Evolutionary conservation across 2,329 filamentous ascomycete species (phyloP).

Genomic region (Hymenoscyphus fraxineus): DNA sequence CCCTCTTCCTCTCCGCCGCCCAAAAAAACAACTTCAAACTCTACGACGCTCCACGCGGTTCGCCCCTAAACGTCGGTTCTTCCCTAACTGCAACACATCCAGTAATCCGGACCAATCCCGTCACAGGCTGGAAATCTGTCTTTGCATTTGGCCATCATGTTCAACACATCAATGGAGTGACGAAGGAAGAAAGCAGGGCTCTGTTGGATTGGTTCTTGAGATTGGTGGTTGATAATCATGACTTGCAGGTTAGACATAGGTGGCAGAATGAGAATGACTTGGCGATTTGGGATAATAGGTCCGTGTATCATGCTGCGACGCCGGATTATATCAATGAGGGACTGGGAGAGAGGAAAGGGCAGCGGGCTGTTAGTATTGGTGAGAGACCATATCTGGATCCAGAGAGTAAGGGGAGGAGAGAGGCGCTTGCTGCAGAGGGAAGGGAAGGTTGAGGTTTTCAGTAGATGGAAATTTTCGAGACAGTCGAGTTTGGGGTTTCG

Average conservation of each 20-base stretch:
- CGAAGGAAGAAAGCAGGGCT: constrained; percentile 5
- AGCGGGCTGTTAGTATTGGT: constrained; percentile 48
- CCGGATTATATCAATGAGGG: constrained; percentile 45
- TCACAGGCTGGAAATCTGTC: constrained; percentile 55
- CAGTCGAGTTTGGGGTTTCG: neutral
- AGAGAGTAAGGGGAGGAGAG: constrained; percentile 41
- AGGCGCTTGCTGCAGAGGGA: constrained; percentile 29
- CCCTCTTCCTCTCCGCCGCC: constrained; percentile 48
- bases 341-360: constrained; percentile 43
- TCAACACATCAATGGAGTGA: constrained; percentile 48
- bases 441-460: neutral
- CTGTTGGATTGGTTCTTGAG: constrained; percentile 48
- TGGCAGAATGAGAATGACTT: constrained; percentile 39
- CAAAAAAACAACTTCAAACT: constrained; percentile 42
- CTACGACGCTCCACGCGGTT: constrained; percentile 44
- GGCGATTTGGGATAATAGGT: constrained; percentile 57
- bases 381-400: constrained; percentile 50
- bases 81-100: constrained; percentile 50
- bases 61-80: constrained; percentile 48
- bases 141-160: constrained; percentile 52
- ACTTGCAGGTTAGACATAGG: constrained; percentile 46
- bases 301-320: constrained; percentile 52
- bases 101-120: constrained; percentile 54
- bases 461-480: neutral
- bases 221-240: constrained; percentile 52